A percentile compares a stretch with the other conserved stretches of the same genome.
These are phyloP conservation scores for Santalum album DNA, from an alignment of 164 flowering plant genomes.

Conservation along the genomic window DNA sequence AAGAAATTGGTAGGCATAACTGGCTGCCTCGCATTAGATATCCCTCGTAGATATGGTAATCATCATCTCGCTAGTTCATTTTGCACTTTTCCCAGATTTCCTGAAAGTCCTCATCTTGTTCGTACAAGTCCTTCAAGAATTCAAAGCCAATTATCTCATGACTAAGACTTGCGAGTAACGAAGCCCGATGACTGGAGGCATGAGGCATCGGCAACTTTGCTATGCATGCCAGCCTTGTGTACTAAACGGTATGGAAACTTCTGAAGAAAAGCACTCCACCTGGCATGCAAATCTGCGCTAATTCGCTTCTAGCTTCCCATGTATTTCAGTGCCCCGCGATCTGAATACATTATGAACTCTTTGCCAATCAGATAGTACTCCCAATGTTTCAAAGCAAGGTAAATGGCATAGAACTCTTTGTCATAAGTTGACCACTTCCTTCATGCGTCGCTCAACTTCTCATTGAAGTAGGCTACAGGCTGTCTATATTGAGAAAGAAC, in stretches of 20 bases:
- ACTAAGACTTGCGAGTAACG: background rate
- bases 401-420: slow-evolving; percentile 7
- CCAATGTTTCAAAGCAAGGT: slow-evolving; percentile 9
- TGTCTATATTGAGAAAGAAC: slow-evolving; percentile 4
- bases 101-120: background rate
- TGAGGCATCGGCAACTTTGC: slow-evolving; percentile 12
- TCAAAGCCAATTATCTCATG: slow-evolving; percentile 1
- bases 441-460: background rate
- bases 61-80: too few species aligned
- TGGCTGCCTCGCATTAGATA: too few species aligned
- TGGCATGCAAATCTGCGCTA: background rate
- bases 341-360: slow-evolving; percentile 11
- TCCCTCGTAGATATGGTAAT: too few species aligned
- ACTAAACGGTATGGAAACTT: background rate
- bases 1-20: too few species aligned
- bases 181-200: background rate
- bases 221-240: slow-evolving; percentile 1
- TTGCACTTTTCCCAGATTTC: too few species aligned
- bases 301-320: background rate
- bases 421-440: background rate
- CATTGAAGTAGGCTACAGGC: slow-evolving; percentile 8
- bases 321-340: slow-evolving; percentile 12
- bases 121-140: background rate
- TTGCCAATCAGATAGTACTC: slow-evolving; percentile 1
- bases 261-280: background rate